These are phyloP conservation scores for Hortaea werneckii DNA, from an alignment of 2,329 filamentous ascomycete species.

Conservation along the genomic window DNA sequence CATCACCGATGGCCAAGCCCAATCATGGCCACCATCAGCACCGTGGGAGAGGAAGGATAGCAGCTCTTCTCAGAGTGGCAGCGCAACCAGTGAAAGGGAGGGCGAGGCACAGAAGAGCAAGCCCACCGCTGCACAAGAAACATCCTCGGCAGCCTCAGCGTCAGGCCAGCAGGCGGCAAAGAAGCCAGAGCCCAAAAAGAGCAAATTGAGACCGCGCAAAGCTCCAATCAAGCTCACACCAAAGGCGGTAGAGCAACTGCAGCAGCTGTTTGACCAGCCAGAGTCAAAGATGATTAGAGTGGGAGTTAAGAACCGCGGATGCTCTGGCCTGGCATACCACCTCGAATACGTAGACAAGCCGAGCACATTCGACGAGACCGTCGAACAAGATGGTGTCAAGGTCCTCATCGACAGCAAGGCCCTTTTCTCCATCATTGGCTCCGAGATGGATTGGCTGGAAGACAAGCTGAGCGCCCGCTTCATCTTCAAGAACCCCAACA, in stretches of 20 bases:
- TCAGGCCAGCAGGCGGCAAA: constrained; percentile 26
- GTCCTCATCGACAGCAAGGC: constrained; percentile 96
- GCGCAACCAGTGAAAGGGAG: constrained; percentile 45
- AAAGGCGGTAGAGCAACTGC: constrained; percentile 68
- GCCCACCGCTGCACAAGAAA: constrained; percentile 21
- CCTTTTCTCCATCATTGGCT: constrained; percentile 93
- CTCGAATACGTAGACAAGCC: constrained; percentile 92
- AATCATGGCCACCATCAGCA: constrained; percentile 39
- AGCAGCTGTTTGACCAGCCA: constrained; percentile 67
- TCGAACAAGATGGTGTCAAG: constrained; percentile 92
- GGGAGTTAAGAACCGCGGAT: constrained; percentile 86
- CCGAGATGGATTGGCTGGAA: constrained; percentile 98
- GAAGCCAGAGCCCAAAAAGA: constrained; percentile 35
- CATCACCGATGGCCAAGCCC: constrained; percentile 43
- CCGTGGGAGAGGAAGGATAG: constrained; percentile 31
- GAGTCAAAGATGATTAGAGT: constrained; percentile 89
- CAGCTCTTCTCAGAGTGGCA: constrained; percentile 7
- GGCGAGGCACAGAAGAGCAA: constrained; percentile 58
- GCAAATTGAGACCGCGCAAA: constrained; percentile 70
- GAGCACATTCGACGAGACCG: constrained; percentile 76
- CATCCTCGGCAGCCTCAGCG: constrained; percentile 14
- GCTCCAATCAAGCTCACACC: constrained; percentile 82
- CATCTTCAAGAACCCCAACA: constrained; percentile 94
- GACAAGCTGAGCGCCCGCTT: constrained; percentile 89
- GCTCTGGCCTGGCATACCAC: constrained; percentile 86